Conservation (phyloP, 305 asterid genomes). For the Nicotiana rustica region DNA sequence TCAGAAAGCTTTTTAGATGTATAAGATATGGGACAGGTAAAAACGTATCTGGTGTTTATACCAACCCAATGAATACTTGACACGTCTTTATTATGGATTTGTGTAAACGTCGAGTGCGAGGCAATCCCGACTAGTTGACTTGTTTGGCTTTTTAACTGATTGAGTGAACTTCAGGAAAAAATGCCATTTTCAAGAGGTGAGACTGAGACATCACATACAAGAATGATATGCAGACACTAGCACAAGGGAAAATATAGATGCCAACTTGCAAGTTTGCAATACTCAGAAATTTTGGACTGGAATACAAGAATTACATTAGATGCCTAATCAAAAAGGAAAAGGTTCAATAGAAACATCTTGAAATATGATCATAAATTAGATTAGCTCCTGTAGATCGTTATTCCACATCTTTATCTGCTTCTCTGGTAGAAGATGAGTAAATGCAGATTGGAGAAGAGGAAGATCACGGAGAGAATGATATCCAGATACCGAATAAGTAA, state of each 20-base stretch:
- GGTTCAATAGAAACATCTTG: background rate
- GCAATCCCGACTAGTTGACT: background rate
- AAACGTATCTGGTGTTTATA: too few relatives aligned
- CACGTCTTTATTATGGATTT: too few relatives aligned
- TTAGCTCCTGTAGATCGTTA: too few relatives aligned
- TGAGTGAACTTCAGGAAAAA: background rate
- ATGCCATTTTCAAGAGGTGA: background rate
- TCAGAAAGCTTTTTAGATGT: background rate
- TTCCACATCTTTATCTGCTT: too few relatives aligned
- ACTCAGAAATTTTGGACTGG: background rate
- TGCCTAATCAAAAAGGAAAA: background rate
- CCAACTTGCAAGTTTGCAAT: slow-evolving; percentile 2
- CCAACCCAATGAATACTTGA: too few relatives aligned
- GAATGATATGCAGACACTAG: background rate
- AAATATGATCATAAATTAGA: background rate
- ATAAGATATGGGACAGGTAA: background rate
- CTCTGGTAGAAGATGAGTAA: too few relatives aligned
- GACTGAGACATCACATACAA: background rate
- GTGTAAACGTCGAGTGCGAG: too few relatives aligned
- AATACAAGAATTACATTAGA: background rate
- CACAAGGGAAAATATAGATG: background rate
- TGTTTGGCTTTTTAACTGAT: background rate
- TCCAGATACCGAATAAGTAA: too few relatives aligned
- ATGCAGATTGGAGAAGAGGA: too few relatives aligned
- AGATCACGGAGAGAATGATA: too few relatives aligned